phyloP scores from a whole-genome alignment of 176 grass and related monocot genomes.

The Stipa capillata region DNA sequence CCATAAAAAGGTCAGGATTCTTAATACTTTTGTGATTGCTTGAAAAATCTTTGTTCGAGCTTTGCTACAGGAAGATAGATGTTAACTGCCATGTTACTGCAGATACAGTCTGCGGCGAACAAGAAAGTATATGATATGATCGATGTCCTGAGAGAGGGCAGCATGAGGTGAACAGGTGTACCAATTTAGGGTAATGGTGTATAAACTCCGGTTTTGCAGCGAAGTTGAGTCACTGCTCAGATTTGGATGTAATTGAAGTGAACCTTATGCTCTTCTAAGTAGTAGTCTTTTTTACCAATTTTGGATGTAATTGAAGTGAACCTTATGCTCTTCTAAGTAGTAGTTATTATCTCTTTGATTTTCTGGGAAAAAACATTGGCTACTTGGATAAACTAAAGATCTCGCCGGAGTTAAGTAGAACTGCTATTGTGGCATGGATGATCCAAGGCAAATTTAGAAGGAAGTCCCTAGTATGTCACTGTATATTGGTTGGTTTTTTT shows the following conservation, averaged over 20 bases:
- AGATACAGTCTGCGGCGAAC: slow-evolving; percentile 56
- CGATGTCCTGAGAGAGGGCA: slow-evolving; percentile 73
- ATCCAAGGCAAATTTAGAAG: neutral
- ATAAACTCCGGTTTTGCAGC: neutral
- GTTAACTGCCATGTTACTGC: slow-evolving; percentile 5
- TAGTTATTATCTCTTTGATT: too few relatives aligned
- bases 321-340: neutral
- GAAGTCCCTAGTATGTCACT: too few relatives aligned
- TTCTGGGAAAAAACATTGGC: too few relatives aligned
- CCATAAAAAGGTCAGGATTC: slow-evolving; percentile 53
- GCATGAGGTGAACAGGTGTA: slow-evolving; percentile 48
- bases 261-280: too few relatives aligned
- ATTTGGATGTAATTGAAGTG: too few relatives aligned
- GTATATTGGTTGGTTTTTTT: too few relatives aligned
- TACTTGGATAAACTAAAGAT: neutral
- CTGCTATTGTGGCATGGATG: neutral
- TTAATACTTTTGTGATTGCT: neutral
- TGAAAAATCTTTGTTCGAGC: neutral
- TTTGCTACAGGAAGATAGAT: neutral
- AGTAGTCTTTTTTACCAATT: too few relatives aligned
- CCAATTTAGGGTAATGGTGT: neutral
- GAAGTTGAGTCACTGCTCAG: neutral
- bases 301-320: neutral
- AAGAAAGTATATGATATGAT: slow-evolving; percentile 95
- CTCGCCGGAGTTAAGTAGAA: neutral